Evolutionary conservation across 805 yeast genomes (phyloP).

Genomic region (Scheffersomyces spartinae): DNA sequence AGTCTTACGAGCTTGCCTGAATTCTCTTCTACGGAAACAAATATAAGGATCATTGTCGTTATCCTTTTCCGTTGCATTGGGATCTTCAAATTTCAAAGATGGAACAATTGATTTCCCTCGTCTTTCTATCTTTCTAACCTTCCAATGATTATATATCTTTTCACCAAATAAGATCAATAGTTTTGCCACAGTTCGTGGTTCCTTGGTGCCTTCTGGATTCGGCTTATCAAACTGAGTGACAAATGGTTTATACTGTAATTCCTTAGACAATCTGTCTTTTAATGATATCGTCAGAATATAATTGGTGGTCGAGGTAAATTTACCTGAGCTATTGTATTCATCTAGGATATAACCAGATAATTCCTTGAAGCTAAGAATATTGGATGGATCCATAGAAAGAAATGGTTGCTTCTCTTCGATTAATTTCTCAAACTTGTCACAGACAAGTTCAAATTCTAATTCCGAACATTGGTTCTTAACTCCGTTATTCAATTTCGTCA

Average conservation of each 20-base stretch:
- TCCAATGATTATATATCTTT: constrained; percentile 74
- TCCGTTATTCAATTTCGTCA: constrained; percentile 31
- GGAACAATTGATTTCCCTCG: constrained; percentile 68
- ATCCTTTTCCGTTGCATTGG: constrained; percentile 64
- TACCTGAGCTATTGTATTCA: constrained; percentile 17
- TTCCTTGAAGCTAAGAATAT: constrained; percentile 61
- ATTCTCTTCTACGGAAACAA: constrained; percentile 90
- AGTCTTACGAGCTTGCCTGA: constrained; percentile 91
- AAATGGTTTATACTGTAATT: constrained; percentile 43
- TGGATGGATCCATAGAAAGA: constrained; percentile 71
- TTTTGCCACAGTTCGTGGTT: constrained; percentile 33
- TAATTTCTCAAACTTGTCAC: constrained; percentile 61
- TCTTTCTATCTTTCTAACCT: constrained; percentile 53
- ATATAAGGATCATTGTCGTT: constrained; percentile 85
- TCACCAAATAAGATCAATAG: constrained; percentile 52
- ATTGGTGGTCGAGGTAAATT: too few species aligned
- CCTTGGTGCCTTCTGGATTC: constrained; percentile 13
- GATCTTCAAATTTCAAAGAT: constrained; percentile 71
- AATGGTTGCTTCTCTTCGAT: constrained; percentile 82
- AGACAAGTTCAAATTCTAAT: constrained; percentile 74
- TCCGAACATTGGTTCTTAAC: constrained; percentile 42
- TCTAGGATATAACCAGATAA: constrained; percentile 38
- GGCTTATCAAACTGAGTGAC: constrained; percentile 45
- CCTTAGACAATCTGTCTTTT: constrained; percentile 49
- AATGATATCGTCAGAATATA: too few species aligned